Evolutionary conservation across 768 basidiomycete species (phyloP), one percentile per base, ranked within the genome.

Genomic region (Lactifluus volemus): DNA sequence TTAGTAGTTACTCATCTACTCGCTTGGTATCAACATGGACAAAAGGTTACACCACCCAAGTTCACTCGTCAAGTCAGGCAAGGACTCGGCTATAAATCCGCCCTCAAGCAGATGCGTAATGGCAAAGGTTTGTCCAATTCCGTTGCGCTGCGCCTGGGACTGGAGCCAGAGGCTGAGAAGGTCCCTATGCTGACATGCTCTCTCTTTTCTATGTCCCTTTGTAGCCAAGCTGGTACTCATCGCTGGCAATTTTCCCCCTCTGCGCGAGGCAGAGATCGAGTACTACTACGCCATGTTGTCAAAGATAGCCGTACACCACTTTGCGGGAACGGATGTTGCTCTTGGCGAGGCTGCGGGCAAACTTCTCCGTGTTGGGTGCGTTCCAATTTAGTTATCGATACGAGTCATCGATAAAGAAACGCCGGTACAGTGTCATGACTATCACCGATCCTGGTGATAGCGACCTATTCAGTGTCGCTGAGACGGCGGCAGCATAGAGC

Each of bases 281-380:
- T 99, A 98, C 82, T 99, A 98, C 82, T 99, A 98, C 74, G 97
- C 94, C 78, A 97, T 97, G 94, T 83, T 99, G 73, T 97, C 94
- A 68, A 99, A 99, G 82, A 98, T 96, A 60, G 85, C 90, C 60
- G 96, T 98, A 60, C 97, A 98, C 79, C 25, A 25, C 25, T 25
- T 1, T 25, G 25, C 25, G 25, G 97, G 97, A 66, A 94, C 94
- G 65, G 98, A 99, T 73, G 93, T 98, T 68, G 91, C 96, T 62
- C 88, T 99, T 66, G 97, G 97, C 60, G 98, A 97, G 53, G 97
- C 97, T 75, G 95, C 97, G 61, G 97, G 25, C 25, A 25, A 25
- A 25, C 1, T 25, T 68, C 98, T 98, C 91, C 93, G 95, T 68
- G 96, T 98, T 63, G 95, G 57, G 25, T 25, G 25, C 53, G 81